phyloP scores from a whole-genome alignment of 495 filamentous ascomycete genomes.

The Hypoxylon intermedium region DNA sequence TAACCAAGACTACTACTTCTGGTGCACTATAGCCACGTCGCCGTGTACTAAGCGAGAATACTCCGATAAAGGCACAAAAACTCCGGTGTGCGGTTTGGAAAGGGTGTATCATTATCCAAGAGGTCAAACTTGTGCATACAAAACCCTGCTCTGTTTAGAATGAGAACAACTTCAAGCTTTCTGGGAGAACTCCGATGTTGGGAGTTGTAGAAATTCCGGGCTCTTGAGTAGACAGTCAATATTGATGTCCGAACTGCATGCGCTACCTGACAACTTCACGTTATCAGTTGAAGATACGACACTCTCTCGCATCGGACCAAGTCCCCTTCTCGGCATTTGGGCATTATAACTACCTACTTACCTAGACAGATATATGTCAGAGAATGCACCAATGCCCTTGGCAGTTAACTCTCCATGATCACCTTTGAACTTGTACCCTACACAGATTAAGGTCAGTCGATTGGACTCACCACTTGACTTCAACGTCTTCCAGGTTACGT shows the following conservation, averaged over 20 bases:
- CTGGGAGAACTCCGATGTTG: slow-evolving; percentile 8
- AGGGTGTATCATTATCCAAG: neutral
- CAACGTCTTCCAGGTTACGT: slow-evolving; percentile 5
- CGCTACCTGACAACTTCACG: neutral
- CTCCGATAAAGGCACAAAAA: slow-evolving; percentile 1
- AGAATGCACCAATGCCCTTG: neutral
- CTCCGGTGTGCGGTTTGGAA: neutral
- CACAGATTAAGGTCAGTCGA: neutral
- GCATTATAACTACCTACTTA: no score
- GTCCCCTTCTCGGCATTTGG: neutral
- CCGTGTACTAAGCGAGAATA: neutral
- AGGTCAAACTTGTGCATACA: neutral
- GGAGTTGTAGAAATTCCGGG: slow-evolving; percentile 3
- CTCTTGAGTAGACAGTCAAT: neutral
- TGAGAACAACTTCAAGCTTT: neutral
- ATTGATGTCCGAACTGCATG: slow-evolving; percentile 1
- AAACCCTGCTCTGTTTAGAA: neutral
- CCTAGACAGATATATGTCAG: neutral
- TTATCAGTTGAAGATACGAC: neutral
- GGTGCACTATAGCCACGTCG: neutral
- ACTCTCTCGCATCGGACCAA: neutral
- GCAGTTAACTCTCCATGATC: neutral
- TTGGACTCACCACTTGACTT: slow-evolving; percentile 1
- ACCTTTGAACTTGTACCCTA: no score
- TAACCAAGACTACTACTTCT: neutral